Evolutionary conservation across 345 rosid genomes (phyloP).

Genomic region (Linum tenue): DNA sequence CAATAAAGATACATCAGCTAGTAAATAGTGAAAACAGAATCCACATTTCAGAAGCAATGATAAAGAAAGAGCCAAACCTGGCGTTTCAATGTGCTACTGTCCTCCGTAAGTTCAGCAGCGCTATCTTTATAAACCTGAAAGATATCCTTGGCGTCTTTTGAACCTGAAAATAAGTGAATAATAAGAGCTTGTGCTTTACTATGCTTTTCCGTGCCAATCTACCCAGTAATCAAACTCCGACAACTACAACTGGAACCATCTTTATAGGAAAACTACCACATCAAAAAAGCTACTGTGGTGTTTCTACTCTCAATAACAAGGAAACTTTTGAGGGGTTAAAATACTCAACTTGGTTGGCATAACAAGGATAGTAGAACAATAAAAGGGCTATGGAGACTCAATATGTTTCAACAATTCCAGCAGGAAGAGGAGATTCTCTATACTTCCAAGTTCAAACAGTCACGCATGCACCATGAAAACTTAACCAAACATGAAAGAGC

Average conservation of each 20-base stretch:
- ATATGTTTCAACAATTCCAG: neutral
- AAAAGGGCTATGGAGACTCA: neutral
- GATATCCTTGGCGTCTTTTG: constrained; percentile 65
- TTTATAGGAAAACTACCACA: neutral
- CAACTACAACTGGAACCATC: neutral
- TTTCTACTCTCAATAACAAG: neutral
- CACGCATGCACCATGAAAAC: neutral
- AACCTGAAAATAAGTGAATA: constrained; percentile 33
- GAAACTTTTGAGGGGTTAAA: neutral
- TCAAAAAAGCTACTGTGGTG: neutral
- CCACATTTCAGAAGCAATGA: constrained; percentile 5
- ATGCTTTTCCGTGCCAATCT: neutral
- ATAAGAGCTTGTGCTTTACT: neutral
- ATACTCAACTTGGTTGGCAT: neutral
- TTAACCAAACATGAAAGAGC: neutral
- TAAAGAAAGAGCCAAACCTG: constrained; percentile 45
- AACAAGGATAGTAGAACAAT: neutral
- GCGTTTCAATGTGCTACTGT: constrained; percentile 42
- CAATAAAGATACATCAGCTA: neutral
- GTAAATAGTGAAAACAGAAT: constrained; percentile 16
- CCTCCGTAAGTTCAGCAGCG: constrained; percentile 51
- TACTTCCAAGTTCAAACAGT: neutral
- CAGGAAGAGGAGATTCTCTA: neutral
- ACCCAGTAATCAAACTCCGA: neutral
- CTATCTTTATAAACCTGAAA: constrained; percentile 59